Evolutionary conservation across 768 basidiomycete genomes (phyloP), one percentile per base, ranked within the genome.

Genomic region (Kockovaella imperatae): DNA sequence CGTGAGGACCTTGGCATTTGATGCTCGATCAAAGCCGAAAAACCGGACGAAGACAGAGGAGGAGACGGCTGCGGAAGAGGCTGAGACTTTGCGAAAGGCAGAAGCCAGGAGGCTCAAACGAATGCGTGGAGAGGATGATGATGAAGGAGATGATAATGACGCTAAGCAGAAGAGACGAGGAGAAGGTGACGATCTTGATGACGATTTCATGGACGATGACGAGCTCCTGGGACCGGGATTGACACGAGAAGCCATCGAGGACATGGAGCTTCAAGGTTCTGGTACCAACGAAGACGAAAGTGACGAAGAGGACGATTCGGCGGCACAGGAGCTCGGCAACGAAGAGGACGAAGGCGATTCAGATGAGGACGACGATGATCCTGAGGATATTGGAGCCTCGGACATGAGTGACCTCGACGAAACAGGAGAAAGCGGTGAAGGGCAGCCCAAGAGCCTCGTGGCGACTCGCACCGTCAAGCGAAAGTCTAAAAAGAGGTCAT

Each of bases 11-110:
- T 80, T 97, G 5, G 90, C 84, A 0, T 93, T 91, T 61, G 95
- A 97, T 50, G 81, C 86, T 59, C 80, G 95, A 1, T 86, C 95
- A 2, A 87, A 90, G 54, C 86, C 95, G 0, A 95, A 88, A 65
- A 86, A 99, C 68, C 75, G 95, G 47, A 90, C 87, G 24, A 96
- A 95, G 74, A 96, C 91, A 0, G 93, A 95, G 60, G 89, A 96
- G 60, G 95, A 99, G 63, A 61, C 89, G 24, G 91, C 90, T 4
- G 50, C 84, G 52, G 89, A 93, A 53, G 86, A 85, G 63, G 90
- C 87, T 60, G 85, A 86, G 57, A 77, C 79, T 4, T 71, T 99
- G 45, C 86, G 91, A 72, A 83, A 82, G 69, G 86, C 87, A 1
- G 95, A 99, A 73, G 76, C 78, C 59, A 78, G 76, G 55, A 77